Evolutionary conservation across 805 yeast genomes (phyloP), one percentile per base, ranked within the genome.

Genomic region (Sungouiozyma ichnusensis): DNA sequence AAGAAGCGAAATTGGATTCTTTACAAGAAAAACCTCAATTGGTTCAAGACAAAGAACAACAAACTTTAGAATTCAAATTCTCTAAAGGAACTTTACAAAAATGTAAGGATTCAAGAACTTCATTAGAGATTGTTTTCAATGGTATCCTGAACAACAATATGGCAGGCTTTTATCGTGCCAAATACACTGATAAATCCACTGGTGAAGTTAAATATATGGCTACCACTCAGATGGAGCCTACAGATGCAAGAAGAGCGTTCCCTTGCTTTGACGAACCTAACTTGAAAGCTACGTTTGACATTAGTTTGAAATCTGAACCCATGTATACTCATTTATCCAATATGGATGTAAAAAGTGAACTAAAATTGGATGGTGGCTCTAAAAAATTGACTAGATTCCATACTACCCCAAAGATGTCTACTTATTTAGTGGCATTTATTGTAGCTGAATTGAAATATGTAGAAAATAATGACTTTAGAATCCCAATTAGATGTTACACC

Each of bases 241-340:
- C 90, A 16, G 92, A 84, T 57, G 85, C 90, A 52, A 77, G 94
- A 54, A 73, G 86, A 54, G 92, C 92, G 8, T 84, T 84, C 71
- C 94, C 94, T 29, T 82, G 83, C 57, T 81, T 79, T 54, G 94
- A 84, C 62, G 92, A 83, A 60, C 94, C 94, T 17, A 76, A 83
- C 43, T 71, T 81, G 45, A 84, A 84, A 65, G 85, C 92, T 18
- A 69, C 77, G 39, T 84, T 80, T 54, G 80, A 77, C 43, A 68
- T 84, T 44, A 65, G 78, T 33, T 68, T 84, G 57, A 68, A 81
- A 44, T 73, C 82, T 38, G 71, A 71, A 48, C 66, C 68, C 48
- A 58, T 67, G 27, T 66, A 77, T 51, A 78, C 81, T 35, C 76
- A 78, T 51, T 68, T 80, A 54, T 78, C 85, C 31, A 80, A 80